A percentile compares a stretch with the other conserved stretches of the same genome.
These are phyloP conservation scores for Penicillium sp. DNA, from an alignment of 2,329 filamentous ascomycete species.

Conservation along the genomic window DNA sequence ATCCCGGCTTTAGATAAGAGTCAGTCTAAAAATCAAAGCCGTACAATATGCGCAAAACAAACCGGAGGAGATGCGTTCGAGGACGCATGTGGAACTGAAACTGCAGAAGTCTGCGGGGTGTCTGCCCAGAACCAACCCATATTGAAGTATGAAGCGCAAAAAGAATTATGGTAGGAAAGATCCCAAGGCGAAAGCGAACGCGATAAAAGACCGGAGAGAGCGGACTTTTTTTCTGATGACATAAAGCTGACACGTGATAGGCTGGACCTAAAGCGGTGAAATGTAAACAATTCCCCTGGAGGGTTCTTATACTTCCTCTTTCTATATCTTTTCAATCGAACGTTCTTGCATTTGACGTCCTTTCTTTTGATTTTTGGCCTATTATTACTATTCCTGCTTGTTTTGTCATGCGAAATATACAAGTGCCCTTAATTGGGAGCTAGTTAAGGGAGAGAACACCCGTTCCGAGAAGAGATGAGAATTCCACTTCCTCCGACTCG, in stretches of 20 bases:
- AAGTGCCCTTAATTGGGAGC: background rate
- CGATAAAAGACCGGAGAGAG: constrained; percentile 20
- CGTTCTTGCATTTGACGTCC: background rate
- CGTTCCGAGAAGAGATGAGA: constrained; percentile 1
- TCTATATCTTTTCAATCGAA: background rate
- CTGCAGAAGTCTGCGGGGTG: constrained; percentile 37
- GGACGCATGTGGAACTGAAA: constrained; percentile 48
- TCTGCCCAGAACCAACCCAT: constrained; percentile 76
- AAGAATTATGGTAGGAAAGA: background rate
- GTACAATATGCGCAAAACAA: constrained; percentile 24
- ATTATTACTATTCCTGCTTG: background rate
- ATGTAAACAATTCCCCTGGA: background rate
- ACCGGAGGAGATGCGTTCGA: constrained; percentile 55
- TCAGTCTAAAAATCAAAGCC: constrained; percentile 15
- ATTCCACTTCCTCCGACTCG: constrained; percentile 11
- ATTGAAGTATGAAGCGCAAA: constrained; percentile 8
- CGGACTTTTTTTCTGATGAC: constrained; percentile 7
- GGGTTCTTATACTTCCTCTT: background rate
- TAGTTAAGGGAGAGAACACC: background rate
- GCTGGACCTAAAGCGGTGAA: background rate
- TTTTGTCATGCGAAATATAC: background rate
- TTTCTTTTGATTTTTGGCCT: background rate
- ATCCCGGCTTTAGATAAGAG: constrained; percentile 54
- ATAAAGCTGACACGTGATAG: constrained; percentile 9
- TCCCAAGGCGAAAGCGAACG: constrained; percentile 9